These are phyloP conservation scores for Carex myosuroides DNA, from an alignment of 176 grass and related monocot genomes.

Conservation along the genomic window DNA sequence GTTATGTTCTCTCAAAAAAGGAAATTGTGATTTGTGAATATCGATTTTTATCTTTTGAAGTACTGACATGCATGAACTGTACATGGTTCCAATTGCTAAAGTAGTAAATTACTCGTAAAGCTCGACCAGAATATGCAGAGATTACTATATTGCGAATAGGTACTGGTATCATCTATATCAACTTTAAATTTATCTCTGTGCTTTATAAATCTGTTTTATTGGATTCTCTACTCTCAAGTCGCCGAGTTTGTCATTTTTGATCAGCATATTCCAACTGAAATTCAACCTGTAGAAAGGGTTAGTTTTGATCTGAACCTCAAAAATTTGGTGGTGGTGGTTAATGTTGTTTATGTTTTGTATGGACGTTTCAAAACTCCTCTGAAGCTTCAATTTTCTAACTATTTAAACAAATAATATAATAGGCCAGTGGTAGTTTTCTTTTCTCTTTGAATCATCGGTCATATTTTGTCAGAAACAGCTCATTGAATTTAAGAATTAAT, in stretches of 20 bases:
- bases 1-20: no score
- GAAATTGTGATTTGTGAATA: no score
- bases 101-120: not conserved
- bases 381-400: not conserved
- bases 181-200: not conserved
- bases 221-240: no score
- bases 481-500: not conserved
- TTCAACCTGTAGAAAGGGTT: not conserved
- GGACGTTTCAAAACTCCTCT: not conserved
- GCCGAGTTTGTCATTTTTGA: not conserved
- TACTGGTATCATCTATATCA: not conserved
- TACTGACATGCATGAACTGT: not conserved
- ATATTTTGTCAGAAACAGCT: not conserved
- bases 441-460: not conserved
- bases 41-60: no score
- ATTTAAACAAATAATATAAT: not conserved
- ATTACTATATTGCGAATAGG: not conserved
- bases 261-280: not conserved
- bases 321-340: not conserved
- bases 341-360: not conserved
- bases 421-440: not conserved
- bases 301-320: not conserved
- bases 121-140: not conserved
- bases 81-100: not conserved
- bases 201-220: not conserved